Percentiles rank a stretch among this genome's conserved stretches.
These are phyloP conservation scores for Chlorencoelia australis DNA, from an alignment of 2,329 filamentous ascomycete species.

Conservation along the genomic window DNA sequence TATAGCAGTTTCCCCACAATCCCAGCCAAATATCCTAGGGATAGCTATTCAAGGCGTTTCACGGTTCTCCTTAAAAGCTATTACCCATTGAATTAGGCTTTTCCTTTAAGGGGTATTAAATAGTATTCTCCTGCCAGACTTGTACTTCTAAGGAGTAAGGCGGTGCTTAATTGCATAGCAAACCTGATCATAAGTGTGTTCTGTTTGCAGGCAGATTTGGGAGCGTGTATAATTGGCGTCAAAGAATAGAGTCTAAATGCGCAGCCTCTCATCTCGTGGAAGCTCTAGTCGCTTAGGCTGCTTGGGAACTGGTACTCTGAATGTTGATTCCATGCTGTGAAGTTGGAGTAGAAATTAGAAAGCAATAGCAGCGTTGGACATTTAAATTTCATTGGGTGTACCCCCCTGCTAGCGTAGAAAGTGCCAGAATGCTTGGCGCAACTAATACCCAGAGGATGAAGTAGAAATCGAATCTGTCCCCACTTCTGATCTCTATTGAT, in stretches of 20 bases:
- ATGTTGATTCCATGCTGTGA: slow-evolving; percentile 3
- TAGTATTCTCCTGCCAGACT: slow-evolving; percentile 1
- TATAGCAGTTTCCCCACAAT: slow-evolving; percentile 10
- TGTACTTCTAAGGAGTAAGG: slow-evolving; percentile 11
- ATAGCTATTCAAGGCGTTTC: slow-evolving; percentile 8
- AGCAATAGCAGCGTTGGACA: not conserved
- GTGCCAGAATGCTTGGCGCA: no score
- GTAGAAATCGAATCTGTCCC: no score
- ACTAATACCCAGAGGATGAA: no score
- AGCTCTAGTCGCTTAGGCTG: not conserved
- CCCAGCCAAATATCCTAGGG: slow-evolving; percentile 8
- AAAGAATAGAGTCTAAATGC: slow-evolving; percentile 10
- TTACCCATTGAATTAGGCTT: slow-evolving; percentile 12
- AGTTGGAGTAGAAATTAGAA: not conserved
- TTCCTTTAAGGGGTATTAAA: slow-evolving; percentile 10
- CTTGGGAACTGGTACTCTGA: slow-evolving; percentile 6
- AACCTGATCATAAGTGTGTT: slow-evolving; percentile 6
- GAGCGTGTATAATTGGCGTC: slow-evolving; percentile 5
- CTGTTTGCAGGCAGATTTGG: slow-evolving; percentile 9
- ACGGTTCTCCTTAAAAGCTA: slow-evolving; percentile 6
- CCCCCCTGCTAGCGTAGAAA: not conserved
- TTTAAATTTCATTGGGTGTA: slow-evolving; percentile 1
- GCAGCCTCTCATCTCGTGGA: slow-evolving; percentile 9
- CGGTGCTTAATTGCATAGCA: slow-evolving; percentile 8
- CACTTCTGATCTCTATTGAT: no score